A percentile compares a stretch with the other conserved stretches of the same genome.
These are phyloP conservation scores for Tremellales sp. DNA, from an alignment of 1,284 basidiomycete species.

Conservation along the genomic window DNA sequence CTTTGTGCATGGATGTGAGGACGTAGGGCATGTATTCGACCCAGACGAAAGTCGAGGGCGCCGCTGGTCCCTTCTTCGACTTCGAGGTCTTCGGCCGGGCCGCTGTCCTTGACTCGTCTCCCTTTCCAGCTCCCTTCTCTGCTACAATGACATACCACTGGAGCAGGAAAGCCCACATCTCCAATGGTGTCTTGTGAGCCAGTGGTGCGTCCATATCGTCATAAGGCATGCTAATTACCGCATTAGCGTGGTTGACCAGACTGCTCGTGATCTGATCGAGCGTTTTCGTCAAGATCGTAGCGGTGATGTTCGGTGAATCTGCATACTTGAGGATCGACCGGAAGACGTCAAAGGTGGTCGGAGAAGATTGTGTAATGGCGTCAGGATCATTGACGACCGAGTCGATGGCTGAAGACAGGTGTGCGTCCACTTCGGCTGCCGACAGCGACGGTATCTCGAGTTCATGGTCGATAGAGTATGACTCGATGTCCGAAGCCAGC, in stretches of 20 bases:
- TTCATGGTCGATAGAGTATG: slow-evolving; percentile 62
- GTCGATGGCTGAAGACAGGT: slow-evolving; percentile 59
- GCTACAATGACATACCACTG: slow-evolving; percentile 76
- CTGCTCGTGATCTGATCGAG: slow-evolving; percentile 36
- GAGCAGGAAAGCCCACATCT: slow-evolving; percentile 82
- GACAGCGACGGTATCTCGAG: slow-evolving; percentile 58
- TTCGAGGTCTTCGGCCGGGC: slow-evolving; percentile 32
- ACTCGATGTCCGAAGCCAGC: slow-evolving; percentile 54
- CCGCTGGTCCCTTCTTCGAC: slow-evolving; percentile 8
- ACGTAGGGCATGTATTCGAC: slow-evolving; percentile 66
- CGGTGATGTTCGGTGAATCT: slow-evolving; percentile 31
- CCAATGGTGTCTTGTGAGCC: slow-evolving; percentile 67
- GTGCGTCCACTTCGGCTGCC: slow-evolving; percentile 47
- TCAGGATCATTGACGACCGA: slow-evolving; percentile 68
- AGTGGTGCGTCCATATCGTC: slow-evolving; percentile 67
- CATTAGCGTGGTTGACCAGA: slow-evolving; percentile 31
- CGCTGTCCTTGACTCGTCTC: slow-evolving; percentile 13
- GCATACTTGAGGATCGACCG: slow-evolving; percentile 61
- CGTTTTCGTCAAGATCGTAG: slow-evolving; percentile 36
- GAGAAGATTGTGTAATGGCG: slow-evolving; percentile 56
- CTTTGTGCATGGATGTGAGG: slow-evolving; percentile 65
- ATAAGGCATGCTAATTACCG: slow-evolving; percentile 29
- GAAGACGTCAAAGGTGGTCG: slow-evolving; percentile 70
- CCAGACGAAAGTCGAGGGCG: slow-evolving; percentile 63
- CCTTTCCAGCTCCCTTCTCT: slow-evolving; percentile 63